Conservation (phyloP, 441 rosid species). For the Croton setiger region DNA sequence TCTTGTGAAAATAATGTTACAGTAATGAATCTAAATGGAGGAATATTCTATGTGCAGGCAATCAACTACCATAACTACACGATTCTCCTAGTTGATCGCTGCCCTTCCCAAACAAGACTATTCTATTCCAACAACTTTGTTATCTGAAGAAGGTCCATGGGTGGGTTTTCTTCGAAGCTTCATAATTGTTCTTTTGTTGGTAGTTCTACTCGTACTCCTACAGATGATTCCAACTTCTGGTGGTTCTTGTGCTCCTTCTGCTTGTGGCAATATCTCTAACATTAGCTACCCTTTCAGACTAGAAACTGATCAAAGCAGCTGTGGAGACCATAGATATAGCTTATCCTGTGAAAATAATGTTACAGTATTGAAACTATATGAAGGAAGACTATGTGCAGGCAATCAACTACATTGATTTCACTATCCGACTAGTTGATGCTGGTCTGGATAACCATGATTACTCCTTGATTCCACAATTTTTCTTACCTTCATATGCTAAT, state of each 20-base stretch:
- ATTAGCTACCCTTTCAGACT: constrained; percentile 13
- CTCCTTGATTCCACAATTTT: constrained; percentile 3
- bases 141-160: too few species aligned
- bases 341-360: constrained; percentile 5
- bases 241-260: not conserved
- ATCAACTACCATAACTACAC: not conserved
- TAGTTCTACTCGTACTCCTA: too few species aligned
- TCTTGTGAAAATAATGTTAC: not conserved
- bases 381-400: not conserved
- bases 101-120: too few species aligned
- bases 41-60: not conserved
- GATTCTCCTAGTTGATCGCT: not conserved
- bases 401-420: constrained; percentile 17
- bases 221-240: too few species aligned
- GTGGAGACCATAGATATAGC: not conserved
- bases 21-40: not conserved
- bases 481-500: not conserved
- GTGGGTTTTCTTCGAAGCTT: too few species aligned
- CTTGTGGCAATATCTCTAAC: constrained; percentile 6
- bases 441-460: not conserved
- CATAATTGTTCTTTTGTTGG: too few species aligned
- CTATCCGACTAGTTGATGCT: not conserved
- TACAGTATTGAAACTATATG: not conserved
- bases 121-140: too few species aligned
- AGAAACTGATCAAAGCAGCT: constrained; percentile 2